These are phyloP conservation scores for Boletus eberwhitei DNA, from an alignment of 768 basidiomycete genomes.

Conservation along the genomic window DNA sequence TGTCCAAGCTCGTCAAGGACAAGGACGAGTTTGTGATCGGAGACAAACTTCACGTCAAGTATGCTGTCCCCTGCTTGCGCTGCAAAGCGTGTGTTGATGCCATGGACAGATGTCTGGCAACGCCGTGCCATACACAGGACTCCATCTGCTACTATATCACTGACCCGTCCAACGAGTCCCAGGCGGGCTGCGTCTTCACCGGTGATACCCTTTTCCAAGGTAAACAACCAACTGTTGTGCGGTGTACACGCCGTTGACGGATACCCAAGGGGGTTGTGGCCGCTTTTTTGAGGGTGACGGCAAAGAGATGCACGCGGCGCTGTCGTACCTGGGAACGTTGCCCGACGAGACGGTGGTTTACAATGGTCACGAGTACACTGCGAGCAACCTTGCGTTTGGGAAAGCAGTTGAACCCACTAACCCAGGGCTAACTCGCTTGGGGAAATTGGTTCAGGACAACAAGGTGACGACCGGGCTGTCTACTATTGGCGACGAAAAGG, in stretches of 20 bases:
- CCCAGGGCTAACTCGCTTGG: conserved; percentile 55
- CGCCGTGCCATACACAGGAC: conserved; percentile 94
- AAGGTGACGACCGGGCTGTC: conserved; percentile 72
- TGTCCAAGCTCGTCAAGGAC: conserved; percentile 77
- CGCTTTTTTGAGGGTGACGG: conserved; percentile 91
- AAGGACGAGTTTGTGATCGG: conserved; percentile 77
- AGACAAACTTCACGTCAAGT: conserved; percentile 59
- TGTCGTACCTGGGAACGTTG: conserved; percentile 63
- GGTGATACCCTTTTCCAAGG: conserved; percentile 87
- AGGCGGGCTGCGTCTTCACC: conserved; percentile 83
- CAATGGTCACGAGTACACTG: conserved; percentile 92
- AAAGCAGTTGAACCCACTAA: conserved; percentile 62
- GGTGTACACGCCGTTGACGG: not conserved
- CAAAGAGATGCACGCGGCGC: conserved; percentile 74
- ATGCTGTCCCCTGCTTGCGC: conserved; percentile 9
- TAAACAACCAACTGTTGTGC: not conserved
- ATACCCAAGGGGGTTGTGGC: conserved; percentile 69
- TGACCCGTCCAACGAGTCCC: conserved; percentile 38
- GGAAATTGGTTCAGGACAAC: conserved; percentile 54
- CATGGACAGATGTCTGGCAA: conserved; percentile 65
- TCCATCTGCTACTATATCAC: conserved; percentile 90
- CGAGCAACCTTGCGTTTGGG: conserved; percentile 68
- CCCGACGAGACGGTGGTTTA: conserved; percentile 80
- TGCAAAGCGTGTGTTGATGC: conserved; percentile 5
- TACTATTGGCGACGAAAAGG: conserved; percentile 90